Conservation (phyloP, 2,329 filamentous ascomycete species). For the Acrodontium crateriforme region DNA sequence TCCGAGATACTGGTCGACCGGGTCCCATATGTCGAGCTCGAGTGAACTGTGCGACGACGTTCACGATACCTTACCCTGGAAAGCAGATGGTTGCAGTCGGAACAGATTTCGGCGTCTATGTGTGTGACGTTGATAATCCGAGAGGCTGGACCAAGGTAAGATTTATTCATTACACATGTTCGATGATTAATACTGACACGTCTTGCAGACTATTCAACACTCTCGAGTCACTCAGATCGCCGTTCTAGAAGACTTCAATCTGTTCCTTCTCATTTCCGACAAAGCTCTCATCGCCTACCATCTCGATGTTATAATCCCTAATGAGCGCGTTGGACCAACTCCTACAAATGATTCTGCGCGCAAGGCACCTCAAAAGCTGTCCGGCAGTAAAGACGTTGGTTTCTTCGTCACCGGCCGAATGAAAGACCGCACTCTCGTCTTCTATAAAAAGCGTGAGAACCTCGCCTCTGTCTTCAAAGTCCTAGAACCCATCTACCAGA, state of each 20-base stretch:
- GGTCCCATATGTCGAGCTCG: slow-evolving; percentile 67
- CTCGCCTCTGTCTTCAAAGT: slow-evolving; percentile 91
- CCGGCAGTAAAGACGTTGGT: slow-evolving; percentile 75
- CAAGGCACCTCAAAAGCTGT: slow-evolving; percentile 81
- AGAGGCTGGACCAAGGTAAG: slow-evolving; percentile 80
- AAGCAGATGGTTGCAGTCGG: slow-evolving; percentile 85
- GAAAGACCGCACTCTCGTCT: slow-evolving; percentile 89
- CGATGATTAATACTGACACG: slow-evolving; percentile 2
- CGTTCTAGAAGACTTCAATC: slow-evolving; percentile 86
- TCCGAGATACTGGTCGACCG: slow-evolving; percentile 51
- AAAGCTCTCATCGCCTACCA: slow-evolving; percentile 87
- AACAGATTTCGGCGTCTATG: slow-evolving; percentile 86
- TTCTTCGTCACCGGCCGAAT: slow-evolving; percentile 94
- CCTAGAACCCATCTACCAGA: slow-evolving; percentile 88
- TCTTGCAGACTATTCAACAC: slow-evolving; percentile 57
- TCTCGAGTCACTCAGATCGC: slow-evolving; percentile 78
- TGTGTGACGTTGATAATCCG: slow-evolving; percentile 77
- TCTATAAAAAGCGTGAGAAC: slow-evolving; percentile 87
- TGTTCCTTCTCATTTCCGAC: slow-evolving; percentile 84
- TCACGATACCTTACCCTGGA: slow-evolving; percentile 54
- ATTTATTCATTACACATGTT: slow-evolving; percentile 6
- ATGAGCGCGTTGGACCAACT: slow-evolving; percentile 29
- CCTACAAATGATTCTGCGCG: slow-evolving; percentile 54
- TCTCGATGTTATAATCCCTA: slow-evolving; percentile 62
- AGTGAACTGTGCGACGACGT: slow-evolving; percentile 88